phyloP scores from a whole-genome alignment of 257 asterid species.

The Eustoma russellianum region DNA sequence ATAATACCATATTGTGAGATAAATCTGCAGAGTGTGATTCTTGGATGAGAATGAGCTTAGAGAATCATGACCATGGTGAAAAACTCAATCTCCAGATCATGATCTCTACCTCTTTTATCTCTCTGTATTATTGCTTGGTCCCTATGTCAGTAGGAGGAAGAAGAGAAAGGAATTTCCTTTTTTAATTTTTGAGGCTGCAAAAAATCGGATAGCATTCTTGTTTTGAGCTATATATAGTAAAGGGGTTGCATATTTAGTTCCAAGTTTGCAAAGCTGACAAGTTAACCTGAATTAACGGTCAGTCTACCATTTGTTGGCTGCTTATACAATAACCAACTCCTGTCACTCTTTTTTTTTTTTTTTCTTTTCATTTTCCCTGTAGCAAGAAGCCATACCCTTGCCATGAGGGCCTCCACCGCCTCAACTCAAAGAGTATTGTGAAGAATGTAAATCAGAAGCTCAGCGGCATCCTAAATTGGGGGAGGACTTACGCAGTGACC shows the following conservation, averaged over 20 bases:
- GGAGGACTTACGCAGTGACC: too few species aligned
- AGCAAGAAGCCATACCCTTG: too few species aligned
- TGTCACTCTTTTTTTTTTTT: too few species aligned
- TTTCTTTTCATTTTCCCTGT: too few species aligned
- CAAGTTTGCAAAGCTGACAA: background rate
- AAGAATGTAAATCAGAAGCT: too few species aligned
- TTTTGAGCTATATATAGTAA: conserved; percentile 15
- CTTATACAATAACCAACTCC: too few species aligned
- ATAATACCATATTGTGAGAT: conserved; percentile 1
- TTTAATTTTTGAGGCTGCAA: conserved; percentile 19
- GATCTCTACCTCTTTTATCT: conserved; percentile 24
- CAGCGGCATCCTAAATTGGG: too few species aligned
- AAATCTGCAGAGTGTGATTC: background rate
- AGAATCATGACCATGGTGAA: conserved; percentile 47
- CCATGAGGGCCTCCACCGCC: too few species aligned
- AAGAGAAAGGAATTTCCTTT: conserved; percentile 10
- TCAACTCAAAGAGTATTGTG: too few species aligned
- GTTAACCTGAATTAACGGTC: conserved; percentile 23
- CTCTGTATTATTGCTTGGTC: conserved; percentile 15
- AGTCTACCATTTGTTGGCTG: background rate
- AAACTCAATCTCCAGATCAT: conserved; percentile 43
- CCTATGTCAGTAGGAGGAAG: conserved; percentile 19
- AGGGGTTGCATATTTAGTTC: conserved; percentile 12
- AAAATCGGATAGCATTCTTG: conserved; percentile 21
- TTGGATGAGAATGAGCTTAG: conserved; percentile 11